Percentiles rank a stretch among this genome's conserved stretches.
These are phyloP conservation scores for Lepiota venenata DNA, from an alignment of 768 basidiomycete genomes.

Conservation along the genomic window DNA sequence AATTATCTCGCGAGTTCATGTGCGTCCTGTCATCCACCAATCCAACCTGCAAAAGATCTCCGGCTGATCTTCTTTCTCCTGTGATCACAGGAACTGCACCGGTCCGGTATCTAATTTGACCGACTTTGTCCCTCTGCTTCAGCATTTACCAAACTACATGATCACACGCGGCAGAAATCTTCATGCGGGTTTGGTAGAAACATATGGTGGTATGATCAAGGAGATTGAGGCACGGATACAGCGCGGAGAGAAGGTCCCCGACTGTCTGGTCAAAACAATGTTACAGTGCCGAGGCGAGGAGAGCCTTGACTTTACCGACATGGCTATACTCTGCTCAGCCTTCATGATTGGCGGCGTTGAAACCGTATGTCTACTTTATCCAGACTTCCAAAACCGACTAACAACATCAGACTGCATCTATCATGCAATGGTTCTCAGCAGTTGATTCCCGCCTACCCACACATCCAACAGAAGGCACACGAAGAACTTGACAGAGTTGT, in stretches of 20 bases:
- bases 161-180: constrained; percentile 35
- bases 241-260: constrained; percentile 33
- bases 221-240: constrained; percentile 33
- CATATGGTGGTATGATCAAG: constrained; percentile 36
- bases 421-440: constrained; percentile 37
- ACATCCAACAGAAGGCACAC: constrained; percentile 17
- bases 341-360: constrained; percentile 47
- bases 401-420: constrained; percentile 27
- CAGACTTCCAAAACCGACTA: not conserved
- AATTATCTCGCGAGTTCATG: constrained; percentile 43
- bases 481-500: constrained; percentile 23
- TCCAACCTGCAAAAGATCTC: not conserved
- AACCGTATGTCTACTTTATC: constrained; percentile 24
- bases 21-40: constrained; percentile 18
- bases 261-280: constrained; percentile 40
- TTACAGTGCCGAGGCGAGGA: constrained; percentile 31
- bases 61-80: not conserved
- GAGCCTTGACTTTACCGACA: constrained; percentile 33
- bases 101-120: constrained; percentile 42
- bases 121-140: constrained; percentile 42
- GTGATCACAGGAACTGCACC: constrained; percentile 30
- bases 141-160: constrained; percentile 34
- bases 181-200: constrained; percentile 32
- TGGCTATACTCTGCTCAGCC: constrained; percentile 35
- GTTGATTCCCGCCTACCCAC: constrained; percentile 18